Evolutionary conservation across 1,139 yeast genomes (phyloP), one percentile per base, ranked within the genome.

Genomic region (Wickerhamiella infanticola): DNA sequence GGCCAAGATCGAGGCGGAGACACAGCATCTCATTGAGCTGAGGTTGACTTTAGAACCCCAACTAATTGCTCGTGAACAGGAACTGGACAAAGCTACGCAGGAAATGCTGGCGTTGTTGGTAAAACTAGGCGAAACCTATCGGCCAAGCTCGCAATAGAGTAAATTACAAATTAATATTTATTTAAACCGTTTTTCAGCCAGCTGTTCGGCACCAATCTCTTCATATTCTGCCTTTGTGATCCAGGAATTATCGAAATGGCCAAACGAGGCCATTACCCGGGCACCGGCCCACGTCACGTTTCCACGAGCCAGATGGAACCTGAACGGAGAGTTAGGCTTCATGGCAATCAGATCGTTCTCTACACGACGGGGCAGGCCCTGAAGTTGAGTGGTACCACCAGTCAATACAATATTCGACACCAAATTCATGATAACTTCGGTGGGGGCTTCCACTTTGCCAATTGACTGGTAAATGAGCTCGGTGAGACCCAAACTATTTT

Each of bases 171-270:
- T 8, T 38, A 7, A 4, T 11, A 23, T n/a, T 41, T 55, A 63
- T 53, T 63, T 64, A 52, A 64, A 62, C 37, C 65, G 55, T 48
- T 63, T 65, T 47, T 65, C 69, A 9, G 63, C 58, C 26, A 66
- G 72, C 45, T 53, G 52, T 48, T 84, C 95, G n/a, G 80, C 75
- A 8, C 98, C 98, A 38, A 81, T 88, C 63, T 88, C 97, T 51
- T 84, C 85, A 56, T 81, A 85, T 64, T 90, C 98, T 56, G 77
- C 79, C 63, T 80, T 82, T 41, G 93, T 82, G 29, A 88, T 94
- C 97, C 98, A 90, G 67, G 83, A 69, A 63, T 88, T 96, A 61
- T 90, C 97, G 69, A 85, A 90, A 23, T 95, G 85, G 37, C 96
- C 97, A 58, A 90, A 70, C 49, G 95, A 82, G 3, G 95, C 81